Conservation (phyloP, 768 basidiomycete species). For the Agrocybe chaxingu region DNA sequence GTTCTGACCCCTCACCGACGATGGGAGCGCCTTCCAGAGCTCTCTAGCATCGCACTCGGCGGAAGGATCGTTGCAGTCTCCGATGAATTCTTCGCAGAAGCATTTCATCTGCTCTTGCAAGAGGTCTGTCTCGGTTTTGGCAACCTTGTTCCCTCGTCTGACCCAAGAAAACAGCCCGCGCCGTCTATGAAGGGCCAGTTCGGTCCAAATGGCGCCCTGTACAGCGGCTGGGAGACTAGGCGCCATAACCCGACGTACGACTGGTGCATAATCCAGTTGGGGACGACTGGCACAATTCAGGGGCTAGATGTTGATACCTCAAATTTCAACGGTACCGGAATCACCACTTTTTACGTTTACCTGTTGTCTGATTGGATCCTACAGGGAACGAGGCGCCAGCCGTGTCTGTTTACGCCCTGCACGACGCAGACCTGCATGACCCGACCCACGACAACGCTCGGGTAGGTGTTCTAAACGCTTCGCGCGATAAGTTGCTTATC, state of each 20-base stretch:
- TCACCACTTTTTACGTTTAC: background rate
- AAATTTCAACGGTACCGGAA: slow-evolving; percentile 80
- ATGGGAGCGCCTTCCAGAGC: slow-evolving; percentile 46
- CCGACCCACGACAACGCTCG: slow-evolving; percentile 47
- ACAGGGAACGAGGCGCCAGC: slow-evolving; percentile 87
- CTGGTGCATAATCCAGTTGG: slow-evolving; percentile 93
- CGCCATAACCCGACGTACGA: slow-evolving; percentile 88
- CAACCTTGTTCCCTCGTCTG: background rate
- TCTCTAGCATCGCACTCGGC: slow-evolving; percentile 84
- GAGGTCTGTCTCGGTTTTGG: slow-evolving; percentile 48
- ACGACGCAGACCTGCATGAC: slow-evolving; percentile 36
- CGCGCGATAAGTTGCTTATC: slow-evolving; percentile 7
- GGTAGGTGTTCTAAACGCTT: slow-evolving; percentile 30
- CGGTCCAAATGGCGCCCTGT: slow-evolving; percentile 92
- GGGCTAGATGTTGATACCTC: slow-evolving; percentile 95
- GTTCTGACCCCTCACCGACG: background rate
- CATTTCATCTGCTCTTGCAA: slow-evolving; percentile 76
- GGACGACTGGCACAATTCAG: slow-evolving; percentile 64
- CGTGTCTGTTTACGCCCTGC: slow-evolving; percentile 67
- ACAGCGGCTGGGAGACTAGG: slow-evolving; percentile 90
- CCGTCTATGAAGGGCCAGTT: slow-evolving; percentile 93
- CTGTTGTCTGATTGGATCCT: slow-evolving; percentile 6
- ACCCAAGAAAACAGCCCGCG: slow-evolving; percentile 57
- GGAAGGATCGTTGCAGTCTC: slow-evolving; percentile 73
- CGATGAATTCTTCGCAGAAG: slow-evolving; percentile 96